These are phyloP conservation scores for Scutellaria baicalensis DNA, from an alignment of 257 asterid genomes.

Conservation along the genomic window DNA sequence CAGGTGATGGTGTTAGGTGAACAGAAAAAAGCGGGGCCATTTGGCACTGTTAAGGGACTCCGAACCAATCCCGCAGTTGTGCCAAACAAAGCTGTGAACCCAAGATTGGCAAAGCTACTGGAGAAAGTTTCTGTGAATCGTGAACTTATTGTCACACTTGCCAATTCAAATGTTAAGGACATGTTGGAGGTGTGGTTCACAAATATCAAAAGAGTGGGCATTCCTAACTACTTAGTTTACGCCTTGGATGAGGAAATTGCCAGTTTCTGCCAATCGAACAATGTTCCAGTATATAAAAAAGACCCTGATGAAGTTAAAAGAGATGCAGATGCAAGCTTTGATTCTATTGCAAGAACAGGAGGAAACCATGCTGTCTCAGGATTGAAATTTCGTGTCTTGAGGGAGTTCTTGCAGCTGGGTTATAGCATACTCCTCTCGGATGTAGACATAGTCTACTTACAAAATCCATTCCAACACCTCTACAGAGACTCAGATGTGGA, in stretches of 20 bases:
- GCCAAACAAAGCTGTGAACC: constrained; percentile 52
- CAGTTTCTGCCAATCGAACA: constrained; percentile 34
- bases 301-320: constrained; percentile 22
- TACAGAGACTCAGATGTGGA: constrained; percentile 69
- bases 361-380: constrained; percentile 67
- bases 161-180: constrained; percentile 45
- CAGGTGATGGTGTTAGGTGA: constrained; percentile 37
- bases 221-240: constrained; percentile 52
- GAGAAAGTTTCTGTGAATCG: constrained; percentile 36
- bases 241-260: constrained; percentile 55
- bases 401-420: constrained; percentile 67
- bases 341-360: constrained; percentile 40
- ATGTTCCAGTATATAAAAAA: constrained; percentile 42
- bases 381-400: constrained; percentile 46
- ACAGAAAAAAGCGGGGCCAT: constrained; percentile 40
- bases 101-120: constrained; percentile 49
- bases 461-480: constrained; percentile 52
- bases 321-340: constrained; percentile 28
- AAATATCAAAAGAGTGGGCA: constrained; percentile 48
- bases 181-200: constrained; percentile 55
- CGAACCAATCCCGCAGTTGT: constrained; percentile 43
- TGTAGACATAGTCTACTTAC: constrained; percentile 56
- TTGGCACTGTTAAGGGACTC: constrained; percentile 47
- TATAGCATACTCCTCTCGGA: constrained; percentile 69
- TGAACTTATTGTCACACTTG: constrained; percentile 59